Conservation (phyloP, 441 rosid species). For the Gossypium lobatum region DNA sequence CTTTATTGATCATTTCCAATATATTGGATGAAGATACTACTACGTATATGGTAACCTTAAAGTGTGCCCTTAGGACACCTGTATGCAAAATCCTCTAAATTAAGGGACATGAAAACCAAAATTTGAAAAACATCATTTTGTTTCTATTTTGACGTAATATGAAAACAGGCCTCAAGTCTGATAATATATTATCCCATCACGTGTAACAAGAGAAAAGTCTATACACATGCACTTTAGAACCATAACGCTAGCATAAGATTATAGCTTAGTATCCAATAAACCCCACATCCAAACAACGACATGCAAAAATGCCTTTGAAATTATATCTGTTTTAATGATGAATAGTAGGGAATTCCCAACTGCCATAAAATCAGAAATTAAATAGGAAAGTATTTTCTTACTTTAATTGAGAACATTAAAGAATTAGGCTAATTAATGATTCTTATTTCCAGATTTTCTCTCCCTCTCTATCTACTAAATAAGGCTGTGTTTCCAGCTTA, state of each 20-base stretch:
- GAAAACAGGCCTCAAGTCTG: background rate
- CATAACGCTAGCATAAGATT: background rate
- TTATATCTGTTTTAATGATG: background rate
- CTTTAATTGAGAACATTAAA: background rate
- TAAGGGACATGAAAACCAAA: background rate
- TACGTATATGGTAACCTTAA: background rate
- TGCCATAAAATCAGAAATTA: background rate
- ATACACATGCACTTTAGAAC: background rate
- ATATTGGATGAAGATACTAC: background rate
- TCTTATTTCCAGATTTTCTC: background rate
- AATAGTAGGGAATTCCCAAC: background rate
- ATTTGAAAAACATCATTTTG: background rate
- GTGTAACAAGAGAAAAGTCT: background rate
- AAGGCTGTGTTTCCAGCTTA: no score
- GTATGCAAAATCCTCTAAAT: background rate
- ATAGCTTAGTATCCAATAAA: background rate
- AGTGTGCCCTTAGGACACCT: background rate
- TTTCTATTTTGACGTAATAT: background rate
- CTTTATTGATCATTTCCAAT: background rate
- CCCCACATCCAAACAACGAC: background rate
- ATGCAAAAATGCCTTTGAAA: background rate
- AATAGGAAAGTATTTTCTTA: background rate
- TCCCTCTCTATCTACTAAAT: background rate
- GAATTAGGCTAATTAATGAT: background rate
- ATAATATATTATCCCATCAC: background rate